Conservation (phyloP, 2,329 filamentous ascomycete genomes). For the Diplodia scrobiculata region DNA sequence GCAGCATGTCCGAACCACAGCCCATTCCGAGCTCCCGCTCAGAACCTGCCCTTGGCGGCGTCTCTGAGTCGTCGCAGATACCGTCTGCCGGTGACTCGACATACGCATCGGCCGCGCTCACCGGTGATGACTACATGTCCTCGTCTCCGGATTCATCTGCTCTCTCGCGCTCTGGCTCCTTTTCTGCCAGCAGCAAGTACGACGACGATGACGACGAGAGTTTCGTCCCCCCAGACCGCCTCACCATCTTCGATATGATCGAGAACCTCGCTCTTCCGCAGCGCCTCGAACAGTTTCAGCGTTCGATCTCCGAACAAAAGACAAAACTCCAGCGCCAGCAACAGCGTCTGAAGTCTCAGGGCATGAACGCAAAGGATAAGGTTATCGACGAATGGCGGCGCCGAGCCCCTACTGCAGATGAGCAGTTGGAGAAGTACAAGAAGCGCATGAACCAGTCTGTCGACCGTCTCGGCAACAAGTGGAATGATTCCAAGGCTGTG, state of each 20-base stretch:
- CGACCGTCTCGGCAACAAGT: conserved; percentile 80
- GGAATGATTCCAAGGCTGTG: conserved; percentile 87
- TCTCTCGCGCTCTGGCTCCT: conserved; percentile 76
- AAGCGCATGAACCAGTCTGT: conserved; percentile 84
- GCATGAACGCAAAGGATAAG: conserved; percentile 77
- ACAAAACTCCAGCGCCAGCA: conserved; percentile 83
- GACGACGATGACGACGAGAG: conserved; percentile 71
- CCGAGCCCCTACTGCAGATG: conserved; percentile 81
- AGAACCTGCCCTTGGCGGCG: conserved; percentile 28
- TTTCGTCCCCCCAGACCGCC: conserved; percentile 82
- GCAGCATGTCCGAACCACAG: conserved; percentile 33
- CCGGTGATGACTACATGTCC: conserved; percentile 32
- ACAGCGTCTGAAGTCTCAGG: conserved; percentile 74
- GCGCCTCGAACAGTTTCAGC: conserved; percentile 87
- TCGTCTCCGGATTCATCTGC: conserved; percentile 52
- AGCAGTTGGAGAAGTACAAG: conserved; percentile 88
- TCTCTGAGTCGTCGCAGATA: conserved; percentile 35
- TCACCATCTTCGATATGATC: conserved; percentile 89
- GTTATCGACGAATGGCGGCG: conserved; percentile 93
- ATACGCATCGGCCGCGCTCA: conserved; percentile 16
- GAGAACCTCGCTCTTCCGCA: conserved; percentile 90
- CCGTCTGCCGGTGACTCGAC: conserved; percentile 31
- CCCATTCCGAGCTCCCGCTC: conserved; percentile 31
- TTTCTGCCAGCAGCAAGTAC: conserved; percentile 81
- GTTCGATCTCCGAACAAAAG: conserved; percentile 76